Evolutionary conservation across 768 basidiomycete species (phyloP), one percentile per base, ranked within the genome.

Genomic region (Boletus pseudo-olivaceus): DNA sequence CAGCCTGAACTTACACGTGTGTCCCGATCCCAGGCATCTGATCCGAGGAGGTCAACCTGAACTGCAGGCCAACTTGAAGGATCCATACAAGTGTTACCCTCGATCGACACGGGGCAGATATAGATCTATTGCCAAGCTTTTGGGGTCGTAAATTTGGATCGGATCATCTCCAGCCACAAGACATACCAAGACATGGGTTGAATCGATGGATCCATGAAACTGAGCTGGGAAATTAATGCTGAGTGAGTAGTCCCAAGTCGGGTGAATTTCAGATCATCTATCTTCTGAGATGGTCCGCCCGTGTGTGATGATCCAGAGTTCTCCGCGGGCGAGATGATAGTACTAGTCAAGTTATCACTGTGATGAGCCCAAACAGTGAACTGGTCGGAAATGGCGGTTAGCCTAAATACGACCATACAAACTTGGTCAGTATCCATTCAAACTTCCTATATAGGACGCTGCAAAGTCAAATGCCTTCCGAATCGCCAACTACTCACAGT

Each of bases 371-470:
- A 12, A 33, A 33, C 32, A 33, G 11, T n/a, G 17, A 8, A 37
- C 15, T 37, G 11, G 4, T 38, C 15, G 2, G 10, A 54, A 48
- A 37, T 54, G 42, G 51, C 33, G 15, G 19, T 32, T 23, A 10
- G 19, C 27, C 46, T 46, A 60, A 60, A 48, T 59, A 60, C 11
- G 54, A 35, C 54, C 59, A 62, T 14, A 62, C 59, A 57, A 45
- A 44, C 27, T 35, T 56, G 4, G 17, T n/a, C n/a, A n/a, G n/a
- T n/a, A n/a, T n/a, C n/a, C n/a, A n/a, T n/a, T n/a, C n/a, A n/a
- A n/a, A n/a, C n/a, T n/a, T n/a, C n/a, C n/a, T n/a, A n/a, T n/a
- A 35, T 59, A 60, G n/a, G 39, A 39, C 37, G 14, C 27, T 34
- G 2, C 20, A 56, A 38, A 48, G 47, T 61, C 35, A 11, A 55